Evolutionary conservation across 805 yeast species (phyloP).

Genomic region (Vanderwaltozyma polyspora): DNA sequence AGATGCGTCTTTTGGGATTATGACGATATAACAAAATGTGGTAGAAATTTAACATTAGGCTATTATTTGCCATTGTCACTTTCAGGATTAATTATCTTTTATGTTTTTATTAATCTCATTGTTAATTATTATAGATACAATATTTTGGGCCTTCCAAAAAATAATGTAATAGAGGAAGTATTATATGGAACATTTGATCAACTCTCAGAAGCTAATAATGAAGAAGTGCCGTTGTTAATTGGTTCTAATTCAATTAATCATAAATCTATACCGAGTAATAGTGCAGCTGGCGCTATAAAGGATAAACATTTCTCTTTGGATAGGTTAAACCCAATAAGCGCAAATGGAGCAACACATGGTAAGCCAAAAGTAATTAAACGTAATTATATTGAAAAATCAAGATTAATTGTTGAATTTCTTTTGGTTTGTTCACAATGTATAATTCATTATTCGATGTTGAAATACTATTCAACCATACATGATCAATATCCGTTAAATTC

Average conservation of each 20-base stretch:
- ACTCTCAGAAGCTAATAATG: slow-evolving; percentile 6
- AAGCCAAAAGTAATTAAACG: slow-evolving; percentile 37
- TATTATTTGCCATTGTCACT: slow-evolving; percentile 18
- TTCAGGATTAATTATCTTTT: slow-evolving; percentile 3
- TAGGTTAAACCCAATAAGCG: slow-evolving; percentile 39
- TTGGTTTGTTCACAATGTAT: slow-evolving; percentile 35
- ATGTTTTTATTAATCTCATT: slow-evolving; percentile 9
- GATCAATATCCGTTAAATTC: neutral
- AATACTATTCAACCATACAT: no score
- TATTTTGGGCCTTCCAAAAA: slow-evolving; percentile 8
- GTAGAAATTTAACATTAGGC: slow-evolving; percentile 33
- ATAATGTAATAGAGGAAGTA: slow-evolving; percentile 13
- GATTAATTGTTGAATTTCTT: slow-evolving; percentile 39
- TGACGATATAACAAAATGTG: slow-evolving; percentile 50
- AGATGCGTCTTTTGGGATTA: slow-evolving; percentile 51
- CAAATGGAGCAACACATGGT: slow-evolving; percentile 57
- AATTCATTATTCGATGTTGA: slow-evolving; percentile 10
- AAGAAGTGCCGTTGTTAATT: slow-evolving; percentile 14
- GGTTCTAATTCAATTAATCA: slow-evolving; percentile 3
- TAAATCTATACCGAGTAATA: slow-evolving; percentile 2
- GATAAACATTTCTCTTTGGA: slow-evolving; percentile 58
- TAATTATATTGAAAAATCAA: slow-evolving; percentile 39
- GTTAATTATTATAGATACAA: slow-evolving; percentile 14
- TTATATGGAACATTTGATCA: slow-evolving; percentile 3
- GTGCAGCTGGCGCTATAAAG: slow-evolving; percentile 22